These are phyloP conservation scores for Cladophialophora exuberans DNA, from an alignment of 2,329 filamentous ascomycete species.

Conservation along the genomic window DNA sequence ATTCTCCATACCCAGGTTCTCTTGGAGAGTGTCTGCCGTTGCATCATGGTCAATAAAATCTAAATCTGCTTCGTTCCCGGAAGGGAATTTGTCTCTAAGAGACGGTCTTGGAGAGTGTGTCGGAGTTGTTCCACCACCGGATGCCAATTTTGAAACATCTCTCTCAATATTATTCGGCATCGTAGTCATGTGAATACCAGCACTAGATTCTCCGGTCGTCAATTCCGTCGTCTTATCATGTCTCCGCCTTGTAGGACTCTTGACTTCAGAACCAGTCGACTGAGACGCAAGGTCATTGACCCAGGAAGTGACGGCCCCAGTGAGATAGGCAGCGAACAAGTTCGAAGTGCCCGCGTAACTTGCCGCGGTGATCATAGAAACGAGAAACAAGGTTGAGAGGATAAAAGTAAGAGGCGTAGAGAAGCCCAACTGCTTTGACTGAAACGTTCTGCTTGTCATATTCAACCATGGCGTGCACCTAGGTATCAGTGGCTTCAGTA, in stretches of 20 bases:
- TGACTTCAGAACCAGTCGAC: background rate
- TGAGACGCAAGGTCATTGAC: constrained; percentile 42
- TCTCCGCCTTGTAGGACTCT: background rate
- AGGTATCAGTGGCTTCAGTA: constrained; percentile 27
- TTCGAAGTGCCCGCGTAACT: constrained; percentile 60
- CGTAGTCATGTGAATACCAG: no score
- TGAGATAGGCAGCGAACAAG: constrained; percentile 61
- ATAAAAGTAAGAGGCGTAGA: constrained; percentile 38
- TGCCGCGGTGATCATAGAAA: constrained; percentile 53
- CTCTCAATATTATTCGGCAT: no score
- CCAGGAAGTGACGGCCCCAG: constrained; percentile 57
- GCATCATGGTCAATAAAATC: background rate
- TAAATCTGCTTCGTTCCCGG: background rate
- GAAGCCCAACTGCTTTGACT: constrained; percentile 22
- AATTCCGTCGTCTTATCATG: no score
- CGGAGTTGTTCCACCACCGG: background rate
- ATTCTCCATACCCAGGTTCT: constrained; percentile 8
- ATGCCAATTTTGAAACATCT: no score
- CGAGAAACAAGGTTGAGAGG: constrained; percentile 49
- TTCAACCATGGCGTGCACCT: background rate
- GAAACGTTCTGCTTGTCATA: background rate
- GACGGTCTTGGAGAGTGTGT: background rate
- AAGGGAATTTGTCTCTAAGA: background rate
- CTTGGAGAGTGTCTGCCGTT: background rate
- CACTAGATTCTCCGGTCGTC: no score